Evolutionary conservation across 371 early-diverging fungal genomes (phyloP), one percentile per base, ranked within the genome.

Genomic region (Fennellomyces sp.): DNA sequence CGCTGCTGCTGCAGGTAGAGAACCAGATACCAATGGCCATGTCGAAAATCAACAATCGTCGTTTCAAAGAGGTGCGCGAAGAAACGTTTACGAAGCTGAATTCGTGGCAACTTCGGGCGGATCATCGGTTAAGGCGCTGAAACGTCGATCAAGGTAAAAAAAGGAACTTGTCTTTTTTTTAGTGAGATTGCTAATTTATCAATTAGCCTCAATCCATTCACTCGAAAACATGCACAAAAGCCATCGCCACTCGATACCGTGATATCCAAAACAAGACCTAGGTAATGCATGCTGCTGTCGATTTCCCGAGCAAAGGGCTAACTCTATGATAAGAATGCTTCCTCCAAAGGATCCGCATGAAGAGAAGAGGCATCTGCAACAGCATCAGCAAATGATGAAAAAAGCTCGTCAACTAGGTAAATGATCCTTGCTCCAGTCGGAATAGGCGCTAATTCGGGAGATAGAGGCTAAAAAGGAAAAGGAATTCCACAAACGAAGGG

Each of bases 371-470:
- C 81, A 81, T 60, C 57, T 81, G 12, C 78, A 81, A 45, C 68
- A 81, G 56, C 76, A 81, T 47, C 70, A 76, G 51, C 60, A 62
- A 13, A 76, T 81, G 78, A 81, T 81, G 81, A 76, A 73, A 56
- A 73, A 78, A 31, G 78, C 81, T 15, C 58, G 56, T 11, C 70
- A 76, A 36, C 49, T 78, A n/a, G 69, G 69, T 66, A 48, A 30
- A 52, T 51, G 28, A 11, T 47, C 25, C 3, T 27, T 2, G 15
- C 7, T 12, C 2, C 50, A 36, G 11, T 4, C 0, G 29, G 11
- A 10, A 7, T 49, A 27, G 3, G n/a, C n/a, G n/a, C n/a, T n/a
- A n/a, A n/a, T n/a, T n/a, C n/a, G n/a, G n/a, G n/a, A 11, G 15
- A 21, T 53, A 72, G 78, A 81, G 66, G 78, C 69, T 1, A 77